Percentiles rank a stretch among this genome's conserved stretches.
phyloP scores from a whole-genome alignment of 106 monocot species.

The Dactylorhiza incarnata region DNA sequence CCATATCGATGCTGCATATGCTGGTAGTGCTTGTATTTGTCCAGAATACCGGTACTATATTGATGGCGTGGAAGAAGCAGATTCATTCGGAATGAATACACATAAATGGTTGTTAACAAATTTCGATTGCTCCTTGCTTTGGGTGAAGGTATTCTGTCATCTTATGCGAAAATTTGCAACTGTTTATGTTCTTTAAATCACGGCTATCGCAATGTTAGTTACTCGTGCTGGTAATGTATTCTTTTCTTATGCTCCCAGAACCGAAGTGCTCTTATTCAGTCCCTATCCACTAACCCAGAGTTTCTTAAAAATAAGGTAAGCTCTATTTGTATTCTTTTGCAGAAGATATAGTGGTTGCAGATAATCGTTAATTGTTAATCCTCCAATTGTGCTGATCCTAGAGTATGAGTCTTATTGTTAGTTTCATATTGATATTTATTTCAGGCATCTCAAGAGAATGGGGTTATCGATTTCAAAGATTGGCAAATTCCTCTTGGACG shows the following conservation, averaged over 20 bases:
- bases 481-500: conserved; percentile 93
- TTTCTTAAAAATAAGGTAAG: conserved; percentile 65
- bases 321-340: neutral
- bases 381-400: neutral
- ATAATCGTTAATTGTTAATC: neutral
- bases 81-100: conserved; percentile 87
- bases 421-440: neutral
- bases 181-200: neutral
- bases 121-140: conserved; percentile 85
- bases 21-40: conserved; percentile 90
- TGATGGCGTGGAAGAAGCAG: conserved; percentile 80
- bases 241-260: conserved; percentile 22
- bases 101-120: conserved; percentile 97
- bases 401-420: neutral
- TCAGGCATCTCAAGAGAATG: conserved; percentile 56
- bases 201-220: neutral
- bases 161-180: neutral
- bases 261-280: conserved; percentile 36
- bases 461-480: conserved; percentile 78
- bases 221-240: neutral
- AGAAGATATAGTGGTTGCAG: neutral
- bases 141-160: conserved; percentile 67
- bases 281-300: conserved; percentile 58
- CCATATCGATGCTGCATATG: conserved; percentile 94
- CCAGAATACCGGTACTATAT: conserved; percentile 73